Percentiles rank a stretch among this genome's conserved stretches.
These are phyloP conservation scores for Rhodocollybia butyracea DNA, from an alignment of 768 basidiomycete genomes.

Conservation along the genomic window DNA sequence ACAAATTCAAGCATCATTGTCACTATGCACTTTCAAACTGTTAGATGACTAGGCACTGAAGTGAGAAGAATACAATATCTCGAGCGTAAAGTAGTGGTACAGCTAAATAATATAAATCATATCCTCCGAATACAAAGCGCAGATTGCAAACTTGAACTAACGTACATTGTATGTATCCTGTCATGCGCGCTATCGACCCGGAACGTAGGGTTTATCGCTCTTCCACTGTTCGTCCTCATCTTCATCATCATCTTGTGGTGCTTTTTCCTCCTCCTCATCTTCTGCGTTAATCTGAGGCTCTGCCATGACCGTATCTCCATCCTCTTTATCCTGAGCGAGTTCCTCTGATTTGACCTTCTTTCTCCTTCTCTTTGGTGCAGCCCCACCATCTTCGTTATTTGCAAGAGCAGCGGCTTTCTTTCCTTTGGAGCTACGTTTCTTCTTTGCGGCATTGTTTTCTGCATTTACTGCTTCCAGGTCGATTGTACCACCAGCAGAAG, in stretches of 20 bases:
- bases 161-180: neutral
- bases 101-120: slow-evolving; percentile 3
- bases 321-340: slow-evolving; percentile 31
- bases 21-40: too few species aligned
- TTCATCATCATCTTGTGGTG: slow-evolving; percentile 6
- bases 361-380: slow-evolving; percentile 46
- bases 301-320: slow-evolving; percentile 20
- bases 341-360: slow-evolving; percentile 45
- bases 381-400: slow-evolving; percentile 30
- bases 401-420: slow-evolving; percentile 44
- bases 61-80: too few species aligned
- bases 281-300: slow-evolving; percentile 27
- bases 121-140: neutral
- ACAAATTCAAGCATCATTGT: too few species aligned
- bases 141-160: neutral
- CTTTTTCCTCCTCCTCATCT: slow-evolving; percentile 14
- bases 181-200: slow-evolving; percentile 1
- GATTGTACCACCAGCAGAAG: slow-evolving; percentile 77
- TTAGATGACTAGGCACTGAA: too few species aligned
- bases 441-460: slow-evolving; percentile 47
- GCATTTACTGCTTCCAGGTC: slow-evolving; percentile 62
- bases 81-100: too few species aligned
- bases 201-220: slow-evolving; percentile 1
- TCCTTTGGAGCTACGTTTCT: slow-evolving; percentile 56
- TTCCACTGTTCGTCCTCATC: slow-evolving; percentile 5